A percentile compares a stretch with the other conserved stretches of the same genome.
phyloP scores from a whole-genome alignment of 441 rosid species.

The Metrosideros polymorpha region DNA sequence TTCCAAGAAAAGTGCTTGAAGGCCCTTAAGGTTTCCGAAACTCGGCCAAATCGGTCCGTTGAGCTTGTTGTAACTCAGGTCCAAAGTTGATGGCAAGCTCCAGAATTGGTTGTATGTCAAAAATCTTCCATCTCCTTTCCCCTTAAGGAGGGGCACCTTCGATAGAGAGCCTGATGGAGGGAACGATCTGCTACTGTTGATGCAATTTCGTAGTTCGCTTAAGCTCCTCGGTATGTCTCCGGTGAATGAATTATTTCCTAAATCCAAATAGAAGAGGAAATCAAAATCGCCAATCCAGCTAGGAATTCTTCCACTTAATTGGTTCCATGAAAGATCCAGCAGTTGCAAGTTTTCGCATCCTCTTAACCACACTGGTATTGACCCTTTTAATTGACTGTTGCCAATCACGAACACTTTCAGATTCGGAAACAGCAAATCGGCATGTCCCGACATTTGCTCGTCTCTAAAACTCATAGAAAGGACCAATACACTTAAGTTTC shows the following conservation, averaged over 20 bases:
- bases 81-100: not conserved
- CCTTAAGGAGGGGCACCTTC: accelerated
- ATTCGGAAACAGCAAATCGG: not conserved
- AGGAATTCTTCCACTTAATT: not conserved
- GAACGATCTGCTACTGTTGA: not conserved
- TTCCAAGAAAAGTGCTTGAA: not conserved
- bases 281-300: not conserved
- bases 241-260: not conserved
- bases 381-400: not conserved
- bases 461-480: not conserved
- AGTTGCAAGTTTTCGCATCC: not conserved
- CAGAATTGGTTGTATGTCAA: not conserved
- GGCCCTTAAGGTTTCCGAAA: not conserved
- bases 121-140: not conserved
- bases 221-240: not conserved
- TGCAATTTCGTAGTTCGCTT: not conserved
- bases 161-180: not conserved
- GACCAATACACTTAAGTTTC: not conserved
- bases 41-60: not conserved
- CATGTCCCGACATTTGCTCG: not conserved
- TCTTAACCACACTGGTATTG: not conserved
- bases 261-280: not conserved
- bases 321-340: not conserved
- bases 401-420: not conserved
- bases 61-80: not conserved